These are phyloP conservation scores for Persicaria maculosa DNA, from an alignment of 148 eudicot species.

Conservation along the genomic window DNA sequence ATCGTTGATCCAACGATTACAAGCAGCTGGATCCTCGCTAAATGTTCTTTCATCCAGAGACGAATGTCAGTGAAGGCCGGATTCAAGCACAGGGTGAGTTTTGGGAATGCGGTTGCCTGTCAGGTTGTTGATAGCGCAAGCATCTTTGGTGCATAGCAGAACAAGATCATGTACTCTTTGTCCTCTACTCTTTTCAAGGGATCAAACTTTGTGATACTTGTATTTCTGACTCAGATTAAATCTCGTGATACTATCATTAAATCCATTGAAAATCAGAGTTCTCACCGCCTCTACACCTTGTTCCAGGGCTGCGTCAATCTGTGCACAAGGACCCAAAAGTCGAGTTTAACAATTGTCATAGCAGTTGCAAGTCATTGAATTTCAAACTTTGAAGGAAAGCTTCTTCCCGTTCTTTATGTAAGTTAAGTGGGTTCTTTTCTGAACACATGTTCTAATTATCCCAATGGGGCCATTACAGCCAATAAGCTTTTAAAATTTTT, in stretches of 20 bases:
- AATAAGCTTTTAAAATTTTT: neutral
- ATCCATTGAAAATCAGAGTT: slow-evolving; percentile 57
- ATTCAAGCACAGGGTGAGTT: neutral
- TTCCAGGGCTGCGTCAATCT: slow-evolving; percentile 87
- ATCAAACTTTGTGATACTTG: slow-evolving; percentile 79
- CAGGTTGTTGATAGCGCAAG: neutral
- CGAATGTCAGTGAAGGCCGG: neutral
- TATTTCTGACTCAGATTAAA: slow-evolving; percentile 89
- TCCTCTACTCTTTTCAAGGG: neutral
- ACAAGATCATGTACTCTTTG: neutral
- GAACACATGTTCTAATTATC: neutral
- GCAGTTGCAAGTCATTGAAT: neutral
- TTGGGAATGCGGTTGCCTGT: neutral
- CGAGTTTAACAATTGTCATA: neutral
- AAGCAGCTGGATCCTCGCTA: neutral
- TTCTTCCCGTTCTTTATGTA: too few species aligned
- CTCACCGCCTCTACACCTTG: slow-evolving; percentile 86
- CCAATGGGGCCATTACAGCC: neutral
- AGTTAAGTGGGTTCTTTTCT: neutral
- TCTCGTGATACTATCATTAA: slow-evolving; percentile 49
- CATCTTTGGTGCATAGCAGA: neutral
- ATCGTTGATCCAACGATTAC: neutral
- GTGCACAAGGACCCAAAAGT: slow-evolving; percentile 9
- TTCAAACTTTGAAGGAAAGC: neutral
- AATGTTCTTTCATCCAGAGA: neutral